These are phyloP conservation scores for Tubosaeta brunneosetosa DNA, from an alignment of 768 basidiomycete genomes.

Conservation along the genomic window DNA sequence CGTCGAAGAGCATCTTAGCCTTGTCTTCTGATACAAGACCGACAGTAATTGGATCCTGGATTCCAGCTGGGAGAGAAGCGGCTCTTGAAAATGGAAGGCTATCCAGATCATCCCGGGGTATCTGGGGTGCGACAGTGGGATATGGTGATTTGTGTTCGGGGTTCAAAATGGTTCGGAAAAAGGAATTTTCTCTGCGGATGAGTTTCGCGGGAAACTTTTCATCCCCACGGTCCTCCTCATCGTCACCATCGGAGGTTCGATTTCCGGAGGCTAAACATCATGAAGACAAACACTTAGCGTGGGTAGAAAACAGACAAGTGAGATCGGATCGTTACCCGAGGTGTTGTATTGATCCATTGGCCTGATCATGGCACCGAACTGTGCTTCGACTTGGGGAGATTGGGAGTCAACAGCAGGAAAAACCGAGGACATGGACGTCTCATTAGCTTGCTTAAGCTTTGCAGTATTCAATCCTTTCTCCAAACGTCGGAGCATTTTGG, in stretches of 20 bases:
- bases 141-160: conserved; percentile 51
- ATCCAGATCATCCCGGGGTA: conserved; percentile 33
- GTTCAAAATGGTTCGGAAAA: conserved; percentile 81
- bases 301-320: neutral
- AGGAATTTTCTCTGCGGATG: conserved; percentile 73
- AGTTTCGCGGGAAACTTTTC: conserved; percentile 73
- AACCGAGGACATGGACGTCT: conserved; percentile 31
- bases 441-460: conserved; percentile 60
- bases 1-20: conserved; percentile 69
- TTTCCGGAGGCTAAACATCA: conserved; percentile 19
- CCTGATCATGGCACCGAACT: conserved; percentile 28
- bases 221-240: conserved; percentile 63
- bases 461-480: conserved; percentile 79
- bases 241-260: conserved; percentile 40
- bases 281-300: conserved; percentile 1
- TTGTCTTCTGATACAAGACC: conserved; percentile 68
- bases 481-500: conserved; percentile 81
- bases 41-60: conserved; percentile 66
- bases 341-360: conserved; percentile 28
- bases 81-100: conserved; percentile 33
- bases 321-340: conserved; percentile 19
- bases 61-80: conserved; percentile 35
- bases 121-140: conserved; percentile 23
- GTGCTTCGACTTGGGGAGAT: conserved; percentile 22
- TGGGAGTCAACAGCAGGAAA: conserved; percentile 31